Conservation (phyloP, 78 protist genomes). For the Chrysochromulina parva region DNA sequence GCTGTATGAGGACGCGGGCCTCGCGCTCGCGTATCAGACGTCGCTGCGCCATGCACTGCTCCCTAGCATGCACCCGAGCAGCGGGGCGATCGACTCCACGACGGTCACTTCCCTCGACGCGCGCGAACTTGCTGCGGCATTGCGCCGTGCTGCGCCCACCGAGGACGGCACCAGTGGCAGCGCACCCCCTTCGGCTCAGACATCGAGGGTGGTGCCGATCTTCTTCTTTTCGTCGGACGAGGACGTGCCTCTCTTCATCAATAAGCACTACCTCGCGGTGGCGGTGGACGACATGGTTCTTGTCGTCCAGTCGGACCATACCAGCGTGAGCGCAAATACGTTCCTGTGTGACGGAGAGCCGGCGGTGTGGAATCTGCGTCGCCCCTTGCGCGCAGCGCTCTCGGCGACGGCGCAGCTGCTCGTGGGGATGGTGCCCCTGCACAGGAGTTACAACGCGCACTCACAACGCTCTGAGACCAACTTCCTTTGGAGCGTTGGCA, state of each 20-base stretch:
- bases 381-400: slow-evolving; percentile 31
- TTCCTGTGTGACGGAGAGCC: neutral
- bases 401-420: slow-evolving; percentile 31
- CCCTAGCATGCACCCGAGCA: neutral
- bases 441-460: neutral
- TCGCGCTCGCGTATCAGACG: slow-evolving; percentile 13
- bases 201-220: neutral
- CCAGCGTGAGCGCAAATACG: neutral
- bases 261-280: neutral
- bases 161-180: too few relatives aligned
- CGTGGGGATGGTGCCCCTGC: slow-evolving; percentile 16
- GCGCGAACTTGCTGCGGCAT: neutral
- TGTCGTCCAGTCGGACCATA: slow-evolving; percentile 3
- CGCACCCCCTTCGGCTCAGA: neutral
- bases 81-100: neutral
- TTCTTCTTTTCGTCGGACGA: slow-evolving; percentile 37
- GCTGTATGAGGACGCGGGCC: slow-evolving; percentile 28
- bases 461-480: neutral
- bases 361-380: neutral
- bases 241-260: slow-evolving; percentile 19
- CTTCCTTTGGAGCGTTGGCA: slow-evolving; percentile 17
- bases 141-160: neutral
- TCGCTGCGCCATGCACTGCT: slow-evolving; percentile 6
- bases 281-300: slow-evolving; percentile 30
- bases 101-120: neutral